These are phyloP conservation scores for Neurospora sp. DNA, from an alignment of 495 filamentous ascomycete genomes.

Conservation along the genomic window DNA sequence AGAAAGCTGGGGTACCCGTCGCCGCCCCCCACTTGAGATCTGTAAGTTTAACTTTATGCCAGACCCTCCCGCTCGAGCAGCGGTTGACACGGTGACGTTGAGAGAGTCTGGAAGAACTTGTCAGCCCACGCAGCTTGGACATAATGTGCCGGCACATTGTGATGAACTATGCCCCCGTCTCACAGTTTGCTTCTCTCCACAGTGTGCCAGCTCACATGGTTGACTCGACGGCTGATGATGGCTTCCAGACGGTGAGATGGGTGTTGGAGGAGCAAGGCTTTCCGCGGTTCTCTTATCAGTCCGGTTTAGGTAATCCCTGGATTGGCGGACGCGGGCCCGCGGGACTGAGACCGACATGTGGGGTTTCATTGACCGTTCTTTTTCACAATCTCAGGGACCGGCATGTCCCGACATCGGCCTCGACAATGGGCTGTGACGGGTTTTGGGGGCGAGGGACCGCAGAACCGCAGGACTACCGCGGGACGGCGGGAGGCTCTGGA, in stretches of 20 bases:
- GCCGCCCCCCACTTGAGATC: background rate
- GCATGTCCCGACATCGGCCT: slow-evolving; percentile 17
- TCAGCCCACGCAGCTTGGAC: background rate
- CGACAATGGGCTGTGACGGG: background rate
- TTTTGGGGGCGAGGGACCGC: background rate
- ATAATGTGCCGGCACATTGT: background rate
- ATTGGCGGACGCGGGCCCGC: background rate
- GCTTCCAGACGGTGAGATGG: background rate
- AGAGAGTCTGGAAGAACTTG: background rate
- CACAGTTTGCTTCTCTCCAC: background rate
- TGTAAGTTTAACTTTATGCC: background rate
- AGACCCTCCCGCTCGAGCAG: background rate
- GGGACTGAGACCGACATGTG: background rate
- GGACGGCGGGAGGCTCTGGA: background rate
- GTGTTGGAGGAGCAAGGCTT: background rate
- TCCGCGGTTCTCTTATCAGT: slow-evolving; percentile 18
- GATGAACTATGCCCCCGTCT: background rate
- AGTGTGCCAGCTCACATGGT: background rate
- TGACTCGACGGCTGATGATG: background rate
- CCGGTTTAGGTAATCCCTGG: slow-evolving; percentile 21
- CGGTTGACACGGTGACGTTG: background rate
- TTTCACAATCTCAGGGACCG: slow-evolving; percentile 9
- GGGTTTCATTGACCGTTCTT: slow-evolving; percentile 2
- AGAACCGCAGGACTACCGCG: background rate
- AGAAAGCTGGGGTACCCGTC: background rate